phyloP scores from a whole-genome alignment of 1,284 basidiomycete genomes.

The Megacollybia platyphylla region DNA sequence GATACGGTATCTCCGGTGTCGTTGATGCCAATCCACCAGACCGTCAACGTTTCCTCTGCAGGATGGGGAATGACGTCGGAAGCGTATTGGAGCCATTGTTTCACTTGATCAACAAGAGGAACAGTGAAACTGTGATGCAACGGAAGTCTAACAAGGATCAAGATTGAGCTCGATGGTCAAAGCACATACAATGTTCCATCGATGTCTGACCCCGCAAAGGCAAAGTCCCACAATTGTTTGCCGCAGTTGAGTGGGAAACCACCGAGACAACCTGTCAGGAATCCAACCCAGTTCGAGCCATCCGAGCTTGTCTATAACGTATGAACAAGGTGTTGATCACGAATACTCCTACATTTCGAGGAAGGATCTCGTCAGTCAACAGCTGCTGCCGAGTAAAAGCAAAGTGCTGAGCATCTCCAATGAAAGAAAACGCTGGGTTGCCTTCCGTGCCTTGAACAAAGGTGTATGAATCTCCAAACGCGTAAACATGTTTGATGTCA shows the following conservation, averaged over 20 bases:
- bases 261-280: slow-evolving; percentile 34
- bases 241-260: slow-evolving; percentile 29
- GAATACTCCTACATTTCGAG: slow-evolving; percentile 23
- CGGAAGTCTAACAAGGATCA: slow-evolving; percentile 16
- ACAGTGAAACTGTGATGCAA: slow-evolving; percentile 32
- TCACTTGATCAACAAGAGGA: slow-evolving; percentile 35
- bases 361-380: slow-evolving; percentile 29
- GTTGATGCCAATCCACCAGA: slow-evolving; percentile 51
- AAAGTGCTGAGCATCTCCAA: slow-evolving; percentile 31
- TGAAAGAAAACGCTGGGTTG: slow-evolving; percentile 16
- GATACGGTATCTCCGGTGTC: slow-evolving; percentile 38
- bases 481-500: slow-evolving; percentile 27
- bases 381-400: slow-evolving; percentile 30
- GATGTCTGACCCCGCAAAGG: slow-evolving; percentile 44
- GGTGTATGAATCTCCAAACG: slow-evolving; percentile 43
- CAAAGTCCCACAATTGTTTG: slow-evolving; percentile 41
- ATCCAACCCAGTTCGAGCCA: slow-evolving; percentile 43
- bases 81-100: slow-evolving; percentile 32
- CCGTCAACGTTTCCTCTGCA: slow-evolving; percentile 26
- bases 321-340: not conserved
- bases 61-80: slow-evolving; percentile 31
- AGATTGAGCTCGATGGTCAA: not conserved
- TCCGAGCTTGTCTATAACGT: slow-evolving; percentile 35
- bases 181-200: slow-evolving; percentile 25
- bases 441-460: slow-evolving; percentile 29